Evolutionary conservation across 371 early-diverging fungal genomes (phyloP), one percentile per base, ranked within the genome.

Genomic region (Mucor saturninus): DNA sequence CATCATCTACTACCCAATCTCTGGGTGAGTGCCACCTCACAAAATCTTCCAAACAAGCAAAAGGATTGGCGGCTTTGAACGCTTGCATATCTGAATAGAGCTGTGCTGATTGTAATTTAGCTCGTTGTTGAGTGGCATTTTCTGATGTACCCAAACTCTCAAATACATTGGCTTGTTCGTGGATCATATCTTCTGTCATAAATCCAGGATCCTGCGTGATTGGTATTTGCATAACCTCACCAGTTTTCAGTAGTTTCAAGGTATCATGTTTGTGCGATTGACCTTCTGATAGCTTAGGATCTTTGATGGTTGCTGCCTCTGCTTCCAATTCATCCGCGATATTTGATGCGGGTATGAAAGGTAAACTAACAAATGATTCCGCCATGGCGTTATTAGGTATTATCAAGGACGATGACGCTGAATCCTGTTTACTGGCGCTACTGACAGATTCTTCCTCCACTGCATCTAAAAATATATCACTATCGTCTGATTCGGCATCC

Each of bases 21-120:
- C 92, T 84, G 9, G 97, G 97, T 0, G 96, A 96, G 68, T 95
- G 93, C 97, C 97, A 97, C 50, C 95, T 80, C n/a, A 97, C 92
- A 83, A 97, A 97, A 60, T 97, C 97, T 4, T 87, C 92, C 5
- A 97, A 69, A 6, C 70, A 70, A 29, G 89, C 86, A 30, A 84
- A 79, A 1, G 97, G 95, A 65, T 97, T 93, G 15, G 94, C 94
- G 2, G 93, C 93, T 65, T 93, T 93, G 70, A 93, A 93, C 8
- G 92, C 85, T 64, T 86, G 78, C 93, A 93, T 92, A 61, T 93
- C 93, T 26, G 95, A 94, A 31, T 83, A 79, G 2, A 97, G 83
- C 38, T 93, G 92, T 0, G 85, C 86, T 45, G 91, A 89, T 63
- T 95, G 95, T 59, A 94, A 70, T 61, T 88, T 77, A 1, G 94